Base-by-base conservation (phyloP, 306 rosid species). In the Cucumis melo region DNA sequence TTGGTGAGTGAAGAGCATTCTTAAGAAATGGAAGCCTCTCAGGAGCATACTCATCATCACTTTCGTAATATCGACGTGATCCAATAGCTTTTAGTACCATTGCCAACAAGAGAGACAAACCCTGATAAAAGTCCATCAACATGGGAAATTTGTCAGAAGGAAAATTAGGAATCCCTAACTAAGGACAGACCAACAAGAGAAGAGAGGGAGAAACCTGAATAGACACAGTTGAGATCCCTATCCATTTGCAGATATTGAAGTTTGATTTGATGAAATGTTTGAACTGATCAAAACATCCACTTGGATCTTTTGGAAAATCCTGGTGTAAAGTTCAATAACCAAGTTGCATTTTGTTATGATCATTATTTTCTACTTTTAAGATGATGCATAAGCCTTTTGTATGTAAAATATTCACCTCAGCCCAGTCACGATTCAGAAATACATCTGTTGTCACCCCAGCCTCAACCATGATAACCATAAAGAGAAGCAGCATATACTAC, bases 261-360 rank as follows among this genome's bases (percentile, higher is more conserved):
- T 89, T 91, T 50, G 80, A 83, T 77, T 64, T 80, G 36, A 93
- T 76, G 82, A 93, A 93, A 65, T 85, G 82, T 80, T 85, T 89
- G 83, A 93, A 86, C 83, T 74, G 85, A 50, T 84, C 86, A 65
- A 93, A 88, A 80, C 70, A 84, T 80, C 95, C 93, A 0, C 87
- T 81, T 54, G 93, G 93, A 74, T 93, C 97, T 75, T 60, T 64
- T 48, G 96, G 93, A 81, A 93, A 93, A 89, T 89, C 98, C 96
- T 89, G 88, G 74, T 60, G 60, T 80, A 21, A 51, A 65, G 81
- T 56, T 12, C 38, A 81, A 41, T 55, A 54, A 67, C 34, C 55
- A 67, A 44, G 55, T 42, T 42, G 55, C 23, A 63, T 42, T 46
- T 11, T 50, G 17, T 10, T 24, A 9, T 17, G 34, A n/a, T 24